Evolutionary conservation across 2,329 filamentous ascomycete species (phyloP).

Genomic region (Blastomyces silverae): DNA sequence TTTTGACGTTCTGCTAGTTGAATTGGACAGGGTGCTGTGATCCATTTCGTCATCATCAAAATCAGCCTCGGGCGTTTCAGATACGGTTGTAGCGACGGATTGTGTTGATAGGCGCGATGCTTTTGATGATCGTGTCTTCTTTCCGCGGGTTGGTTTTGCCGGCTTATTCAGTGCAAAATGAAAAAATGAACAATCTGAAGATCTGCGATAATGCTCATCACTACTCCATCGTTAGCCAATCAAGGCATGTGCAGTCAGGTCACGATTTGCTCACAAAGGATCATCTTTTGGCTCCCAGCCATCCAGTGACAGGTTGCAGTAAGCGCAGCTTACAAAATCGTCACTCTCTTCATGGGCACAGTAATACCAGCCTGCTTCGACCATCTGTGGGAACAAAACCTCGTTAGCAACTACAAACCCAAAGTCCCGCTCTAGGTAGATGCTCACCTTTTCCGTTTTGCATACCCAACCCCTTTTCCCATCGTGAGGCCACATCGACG

Average conservation of each 20-base stretch:
- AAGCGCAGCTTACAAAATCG: slow-evolving; percentile 84
- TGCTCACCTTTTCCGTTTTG: slow-evolving; percentile 71
- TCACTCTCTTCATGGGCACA: slow-evolving; percentile 75
- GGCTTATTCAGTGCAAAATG: slow-evolving; percentile 52
- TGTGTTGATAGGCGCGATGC: slow-evolving; percentile 57
- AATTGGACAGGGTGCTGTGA: slow-evolving; percentile 49
- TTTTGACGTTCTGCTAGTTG: slow-evolving; percentile 51
- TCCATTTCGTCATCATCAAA: slow-evolving; percentile 51
- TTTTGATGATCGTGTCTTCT: slow-evolving; percentile 59
- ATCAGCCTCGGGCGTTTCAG: slow-evolving; percentile 41
- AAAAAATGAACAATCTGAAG: slow-evolving; percentile 78
- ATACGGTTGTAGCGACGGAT: slow-evolving; percentile 40
- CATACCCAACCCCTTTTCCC: slow-evolving; percentile 80
- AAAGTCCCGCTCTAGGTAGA: slow-evolving; percentile 6
- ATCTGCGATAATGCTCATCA: slow-evolving; percentile 77
- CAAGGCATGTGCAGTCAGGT: slow-evolving; percentile 19
- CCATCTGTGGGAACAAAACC: slow-evolving; percentile 52
- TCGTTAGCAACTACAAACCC: slow-evolving; percentile 17
- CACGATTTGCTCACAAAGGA: slow-evolving; percentile 58
- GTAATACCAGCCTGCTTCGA: slow-evolving; percentile 89
- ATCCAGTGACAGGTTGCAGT: slow-evolving; percentile 83
- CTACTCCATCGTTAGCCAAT: slow-evolving; percentile 40
- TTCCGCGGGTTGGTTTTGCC: slow-evolving; percentile 51
- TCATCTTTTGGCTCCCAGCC: slow-evolving; percentile 93
- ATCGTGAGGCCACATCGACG: slow-evolving; percentile 82